Evolutionary conservation across 2,329 filamentous ascomycete genomes (phyloP).

Genomic region (Penicillium aurantiogriseum): DNA sequence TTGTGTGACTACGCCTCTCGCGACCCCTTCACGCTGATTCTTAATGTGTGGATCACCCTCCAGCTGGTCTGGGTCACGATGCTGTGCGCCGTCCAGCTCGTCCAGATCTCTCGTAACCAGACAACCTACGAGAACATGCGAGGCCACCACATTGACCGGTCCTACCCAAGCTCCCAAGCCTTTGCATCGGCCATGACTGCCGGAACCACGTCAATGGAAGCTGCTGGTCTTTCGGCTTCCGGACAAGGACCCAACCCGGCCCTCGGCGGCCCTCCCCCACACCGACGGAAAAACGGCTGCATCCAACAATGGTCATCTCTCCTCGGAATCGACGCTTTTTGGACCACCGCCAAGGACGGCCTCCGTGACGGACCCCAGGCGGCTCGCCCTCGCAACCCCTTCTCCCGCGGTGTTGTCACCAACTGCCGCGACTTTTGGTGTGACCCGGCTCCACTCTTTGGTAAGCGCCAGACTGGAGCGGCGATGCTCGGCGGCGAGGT

Average conservation of each 20-base stretch:
- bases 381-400: conserved; percentile 71
- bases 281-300: conserved; percentile 57
- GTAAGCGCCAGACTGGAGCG: conserved; percentile 68
- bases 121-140: conserved; percentile 98
- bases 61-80: conserved; percentile 97
- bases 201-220: conserved; percentile 62
- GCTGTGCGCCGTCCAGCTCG: conserved; percentile 88
- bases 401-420: conserved; percentile 74
- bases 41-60: conserved; percentile 74
- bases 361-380: conserved; percentile 50
- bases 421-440: conserved; percentile 98
- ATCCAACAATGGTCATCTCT: conserved; percentile 78
- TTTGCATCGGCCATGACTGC: conserved; percentile 70
- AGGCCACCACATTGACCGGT: conserved; percentile 63
- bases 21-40: conserved; percentile 79
- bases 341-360: conserved; percentile 81
- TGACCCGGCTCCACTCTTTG: conserved; percentile 79
- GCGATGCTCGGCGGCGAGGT: conserved; percentile 74
- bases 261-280: conserved; percentile 50
- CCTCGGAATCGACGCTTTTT: conserved; percentile 87
- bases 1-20: conserved; percentile 75
- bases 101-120: conserved; percentile 87
- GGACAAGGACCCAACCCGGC: conserved; percentile 64
- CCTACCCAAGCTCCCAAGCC: conserved; percentile 54
- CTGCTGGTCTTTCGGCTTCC: conserved; percentile 66